These are phyloP conservation scores for Rhipidocladum racemiflorum DNA, from an alignment of 176 grass and related monocot species.

Conservation along the genomic window DNA sequence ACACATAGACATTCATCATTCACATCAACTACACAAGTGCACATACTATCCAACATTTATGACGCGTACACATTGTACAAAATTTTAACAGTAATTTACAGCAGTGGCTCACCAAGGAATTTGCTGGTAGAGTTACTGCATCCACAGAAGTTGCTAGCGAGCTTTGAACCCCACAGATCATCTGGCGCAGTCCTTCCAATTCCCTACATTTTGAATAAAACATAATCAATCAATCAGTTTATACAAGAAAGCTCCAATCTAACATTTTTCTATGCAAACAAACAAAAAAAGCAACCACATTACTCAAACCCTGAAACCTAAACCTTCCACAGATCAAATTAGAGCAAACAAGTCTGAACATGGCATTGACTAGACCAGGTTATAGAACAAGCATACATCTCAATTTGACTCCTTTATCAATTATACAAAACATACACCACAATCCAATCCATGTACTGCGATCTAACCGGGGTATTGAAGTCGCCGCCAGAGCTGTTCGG, in stretches of 20 bases:
- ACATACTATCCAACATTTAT: neutral
- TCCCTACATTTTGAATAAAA: too few species aligned
- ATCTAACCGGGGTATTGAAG: neutral
- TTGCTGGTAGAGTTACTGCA: too few species aligned
- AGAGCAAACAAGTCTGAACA: neutral
- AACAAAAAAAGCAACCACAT: neutral
- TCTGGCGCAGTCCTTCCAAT: too few species aligned
- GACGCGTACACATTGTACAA: too few species aligned
- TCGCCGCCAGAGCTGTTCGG: neutral
- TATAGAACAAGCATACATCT: neutral
- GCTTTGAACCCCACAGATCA: too few species aligned
- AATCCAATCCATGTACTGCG: neutral
- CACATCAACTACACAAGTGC: neutral
- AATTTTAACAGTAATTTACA: neutral
- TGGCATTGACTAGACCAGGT: neutral
- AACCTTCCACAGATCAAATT: conserved; percentile 6
- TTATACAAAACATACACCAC: neutral
- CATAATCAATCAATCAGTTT: neutral
- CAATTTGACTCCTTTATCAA: neutral
- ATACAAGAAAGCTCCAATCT: conserved; percentile 4
- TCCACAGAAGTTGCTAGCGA: too few species aligned
- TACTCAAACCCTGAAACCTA: conserved; percentile 16
- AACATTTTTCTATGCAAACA: neutral
- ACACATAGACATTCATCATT: neutral
- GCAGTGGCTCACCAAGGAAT: neutral